These are phyloP conservation scores for Trichophaea hybrida DNA, from an alignment of 2,329 filamentous ascomycete genomes.

Conservation along the genomic window DNA sequence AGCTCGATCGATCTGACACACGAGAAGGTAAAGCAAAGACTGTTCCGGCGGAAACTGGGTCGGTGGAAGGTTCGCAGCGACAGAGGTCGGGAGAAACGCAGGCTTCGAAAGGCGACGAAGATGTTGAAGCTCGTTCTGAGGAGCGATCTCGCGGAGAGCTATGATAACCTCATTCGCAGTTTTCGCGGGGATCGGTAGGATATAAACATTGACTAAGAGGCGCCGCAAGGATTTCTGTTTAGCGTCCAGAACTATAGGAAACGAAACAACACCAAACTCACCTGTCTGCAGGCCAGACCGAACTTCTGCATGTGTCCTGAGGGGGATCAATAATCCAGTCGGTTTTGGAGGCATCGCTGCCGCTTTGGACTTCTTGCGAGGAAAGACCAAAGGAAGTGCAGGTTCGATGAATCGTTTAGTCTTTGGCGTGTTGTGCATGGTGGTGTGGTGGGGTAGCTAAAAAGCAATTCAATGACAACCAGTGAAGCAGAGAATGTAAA, in stretches of 20 bases:
- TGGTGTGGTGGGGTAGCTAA: not conserved
- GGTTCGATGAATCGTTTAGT: slow-evolving; percentile 3
- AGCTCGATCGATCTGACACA: slow-evolving; percentile 40
- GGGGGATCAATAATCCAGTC: slow-evolving; percentile 38
- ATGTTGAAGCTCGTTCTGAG: slow-evolving; percentile 30
- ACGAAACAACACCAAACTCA: slow-evolving; percentile 3
- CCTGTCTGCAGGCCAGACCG: slow-evolving; percentile 30
- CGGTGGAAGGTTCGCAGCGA: slow-evolving; percentile 46
- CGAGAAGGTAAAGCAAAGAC: slow-evolving; percentile 37
- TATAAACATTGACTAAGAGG: slow-evolving; percentile 44
- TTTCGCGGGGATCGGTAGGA: slow-evolving; percentile 58
- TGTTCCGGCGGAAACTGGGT: slow-evolving; percentile 36
- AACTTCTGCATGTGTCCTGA: slow-evolving; percentile 51
- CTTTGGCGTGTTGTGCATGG: not conserved
- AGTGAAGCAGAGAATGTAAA: not conserved
- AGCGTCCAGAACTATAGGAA: not conserved
- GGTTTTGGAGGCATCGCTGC: not conserved
- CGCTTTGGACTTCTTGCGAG: slow-evolving; percentile 1
- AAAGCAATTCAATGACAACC: not conserved
- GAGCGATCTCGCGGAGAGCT: slow-evolving; percentile 37
- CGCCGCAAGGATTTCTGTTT: not conserved
- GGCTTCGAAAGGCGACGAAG: slow-evolving; percentile 43
- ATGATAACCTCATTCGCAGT: slow-evolving; percentile 57
- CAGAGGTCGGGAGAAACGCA: slow-evolving; percentile 44
- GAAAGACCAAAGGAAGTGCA: slow-evolving; percentile 1